Evolutionary conservation across 805 yeast species (phyloP).

Genomic region (Ogataea neopini): DNA sequence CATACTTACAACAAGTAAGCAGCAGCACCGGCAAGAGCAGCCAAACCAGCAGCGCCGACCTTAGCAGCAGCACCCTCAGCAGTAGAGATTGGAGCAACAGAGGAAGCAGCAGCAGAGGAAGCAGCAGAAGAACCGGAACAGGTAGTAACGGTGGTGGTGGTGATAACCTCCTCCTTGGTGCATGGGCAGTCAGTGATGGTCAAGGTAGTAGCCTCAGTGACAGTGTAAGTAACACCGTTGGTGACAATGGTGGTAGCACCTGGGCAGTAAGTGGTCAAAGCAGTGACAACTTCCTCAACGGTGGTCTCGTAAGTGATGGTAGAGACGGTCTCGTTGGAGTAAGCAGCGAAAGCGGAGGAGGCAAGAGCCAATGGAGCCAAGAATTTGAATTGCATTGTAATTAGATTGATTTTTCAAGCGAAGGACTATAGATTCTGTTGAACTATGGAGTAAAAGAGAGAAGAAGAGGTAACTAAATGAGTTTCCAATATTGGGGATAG

Average conservation of each 20-base stretch:
- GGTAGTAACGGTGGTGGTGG: slow-evolving; percentile 28
- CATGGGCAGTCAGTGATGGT: slow-evolving; percentile 89
- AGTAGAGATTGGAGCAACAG: slow-evolving; percentile 26
- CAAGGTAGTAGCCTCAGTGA: slow-evolving; percentile 76
- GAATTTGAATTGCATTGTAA: slow-evolving; percentile 39
- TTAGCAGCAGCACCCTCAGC: slow-evolving; percentile 36
- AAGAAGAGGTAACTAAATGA: not conserved
- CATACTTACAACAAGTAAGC: slow-evolving; percentile 41
- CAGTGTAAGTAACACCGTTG: slow-evolving; percentile 70
- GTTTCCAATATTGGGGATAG: not conserved
- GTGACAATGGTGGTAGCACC: slow-evolving; percentile 63
- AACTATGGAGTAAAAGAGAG: slow-evolving; percentile 2
- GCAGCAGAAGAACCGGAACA: slow-evolving; percentile 22
- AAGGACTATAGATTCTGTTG: slow-evolving; percentile 27
- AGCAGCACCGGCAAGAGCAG: slow-evolving; percentile 41
- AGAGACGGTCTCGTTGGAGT: slow-evolving; percentile 47
- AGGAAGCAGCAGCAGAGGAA: slow-evolving; percentile 20
- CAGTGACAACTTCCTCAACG: slow-evolving; percentile 59
- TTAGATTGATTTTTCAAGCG: slow-evolving; percentile 27
- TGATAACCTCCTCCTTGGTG: slow-evolving; percentile 45
- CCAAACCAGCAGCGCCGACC: slow-evolving; percentile 42
- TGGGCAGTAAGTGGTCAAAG: slow-evolving; percentile 83
- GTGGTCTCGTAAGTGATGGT: slow-evolving; percentile 48
- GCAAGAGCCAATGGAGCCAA: slow-evolving; percentile 38
- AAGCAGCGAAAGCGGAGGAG: slow-evolving; percentile 45